Percentiles rank a stretch among this genome's conserved stretches.
Evolutionary conservation across 805 yeast species (phyloP).

Genomic region (Torulaspora indica): DNA sequence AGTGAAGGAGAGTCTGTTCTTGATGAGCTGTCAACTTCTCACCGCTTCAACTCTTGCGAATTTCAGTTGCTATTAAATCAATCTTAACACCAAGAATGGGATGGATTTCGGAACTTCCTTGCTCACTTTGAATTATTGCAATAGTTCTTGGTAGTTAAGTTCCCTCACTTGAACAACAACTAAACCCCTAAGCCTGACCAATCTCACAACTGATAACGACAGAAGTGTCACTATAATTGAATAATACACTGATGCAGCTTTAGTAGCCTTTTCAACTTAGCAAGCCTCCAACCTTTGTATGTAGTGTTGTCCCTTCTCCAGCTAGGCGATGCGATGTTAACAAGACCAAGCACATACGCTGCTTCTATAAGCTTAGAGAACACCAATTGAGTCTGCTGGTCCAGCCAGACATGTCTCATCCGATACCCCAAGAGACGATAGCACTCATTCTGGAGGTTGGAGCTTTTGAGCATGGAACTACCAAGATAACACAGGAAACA

Average conservation of each 20-base stretch:
- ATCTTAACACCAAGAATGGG: not conserved
- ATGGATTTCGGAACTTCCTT: not conserved
- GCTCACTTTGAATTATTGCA: no score
- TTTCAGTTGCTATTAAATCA: not conserved
- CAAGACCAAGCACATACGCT: not conserved
- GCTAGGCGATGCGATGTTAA: not conserved
- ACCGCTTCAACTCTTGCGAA: not conserved
- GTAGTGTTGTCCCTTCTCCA: not conserved
- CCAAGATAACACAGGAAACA: conserved; percentile 25
- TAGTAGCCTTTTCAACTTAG: no score
- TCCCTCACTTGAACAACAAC: no score
- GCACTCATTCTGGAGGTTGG: conserved; percentile 23
- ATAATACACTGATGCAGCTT: no score
- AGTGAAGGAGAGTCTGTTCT: not conserved
- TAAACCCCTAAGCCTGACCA: no score
- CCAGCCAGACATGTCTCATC: conserved; percentile 5
- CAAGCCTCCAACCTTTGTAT: not conserved
- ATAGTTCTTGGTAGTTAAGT: no score
- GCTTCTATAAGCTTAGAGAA: no score
- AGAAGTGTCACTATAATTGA: no score
- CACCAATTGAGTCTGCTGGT: not conserved
- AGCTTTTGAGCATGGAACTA: conserved; percentile 20
- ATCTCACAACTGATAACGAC: no score
- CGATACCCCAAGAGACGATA: conserved; percentile 23
- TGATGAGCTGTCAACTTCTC: conserved; percentile 12